Evolutionary conservation across 192 early-diverging fungal genomes (phyloP).

Genomic region (Helicostylum pulchrum): DNA sequence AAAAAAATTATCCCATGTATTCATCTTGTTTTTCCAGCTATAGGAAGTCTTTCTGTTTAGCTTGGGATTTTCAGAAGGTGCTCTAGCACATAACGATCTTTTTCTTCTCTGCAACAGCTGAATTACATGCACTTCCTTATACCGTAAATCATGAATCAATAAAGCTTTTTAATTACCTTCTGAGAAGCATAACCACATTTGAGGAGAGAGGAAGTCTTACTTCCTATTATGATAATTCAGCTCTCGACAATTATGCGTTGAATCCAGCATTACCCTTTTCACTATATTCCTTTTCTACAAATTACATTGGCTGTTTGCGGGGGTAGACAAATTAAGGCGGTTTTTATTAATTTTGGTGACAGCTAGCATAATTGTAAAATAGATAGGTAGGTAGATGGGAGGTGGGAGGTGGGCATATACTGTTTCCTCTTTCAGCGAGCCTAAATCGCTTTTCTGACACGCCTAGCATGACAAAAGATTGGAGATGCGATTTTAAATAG

Average conservation of each 20-base stretch:
- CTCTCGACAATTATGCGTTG: slow-evolving; percentile 5
- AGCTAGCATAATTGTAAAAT: too few species aligned
- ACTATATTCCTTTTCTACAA: slow-evolving; percentile 6
- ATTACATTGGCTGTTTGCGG: slow-evolving; percentile 6
- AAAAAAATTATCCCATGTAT: slow-evolving; percentile 4
- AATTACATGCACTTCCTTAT: slow-evolving; percentile 4
- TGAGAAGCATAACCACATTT: slow-evolving; percentile 10
- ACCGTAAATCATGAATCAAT: slow-evolving; percentile 9
- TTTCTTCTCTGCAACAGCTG: slow-evolving; percentile 7
- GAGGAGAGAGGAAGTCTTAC: slow-evolving; percentile 7
- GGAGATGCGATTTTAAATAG: too few species aligned
- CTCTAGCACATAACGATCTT: slow-evolving; percentile 10
- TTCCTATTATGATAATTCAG: slow-evolving; percentile 5
- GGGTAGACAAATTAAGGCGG: background rate
- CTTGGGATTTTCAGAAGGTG: slow-evolving; percentile 7
- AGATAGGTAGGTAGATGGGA: too few species aligned
- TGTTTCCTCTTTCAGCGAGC: too few species aligned
- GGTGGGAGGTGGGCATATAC: too few species aligned
- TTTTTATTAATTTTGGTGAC: too few species aligned
- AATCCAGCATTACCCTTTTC: slow-evolving; percentile 6
- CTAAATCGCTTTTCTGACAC: too few species aligned
- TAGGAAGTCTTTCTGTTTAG: background rate
- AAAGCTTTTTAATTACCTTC: slow-evolving; percentile 8
- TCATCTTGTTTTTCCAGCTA: slow-evolving; percentile 6
- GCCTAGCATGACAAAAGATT: too few species aligned